A percentile compares a stretch with the other conserved stretches of the same genome.
Conservation (phyloP, 345 rosid genomes). For the Salix koriyanagi region DNA sequence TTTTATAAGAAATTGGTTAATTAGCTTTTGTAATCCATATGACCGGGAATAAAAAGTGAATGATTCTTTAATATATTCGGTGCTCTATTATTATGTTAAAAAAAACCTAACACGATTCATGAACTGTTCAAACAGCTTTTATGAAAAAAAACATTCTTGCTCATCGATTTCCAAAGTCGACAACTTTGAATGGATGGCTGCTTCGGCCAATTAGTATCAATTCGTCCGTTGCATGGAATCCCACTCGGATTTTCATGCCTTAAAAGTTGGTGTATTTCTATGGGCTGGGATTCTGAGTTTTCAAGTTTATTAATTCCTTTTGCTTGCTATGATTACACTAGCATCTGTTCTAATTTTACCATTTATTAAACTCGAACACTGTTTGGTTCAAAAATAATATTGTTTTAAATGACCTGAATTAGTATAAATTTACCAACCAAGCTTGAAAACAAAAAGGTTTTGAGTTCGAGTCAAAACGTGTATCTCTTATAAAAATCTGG, state of each 20-base stretch:
- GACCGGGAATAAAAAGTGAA: neutral
- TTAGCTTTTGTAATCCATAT: neutral
- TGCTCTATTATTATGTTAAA: neutral
- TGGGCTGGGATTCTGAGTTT: neutral
- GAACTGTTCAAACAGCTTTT: neutral
- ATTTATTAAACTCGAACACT: too few relatives aligned
- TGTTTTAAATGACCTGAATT: too few relatives aligned
- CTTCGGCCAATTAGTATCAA: neutral
- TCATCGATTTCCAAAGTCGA: neutral
- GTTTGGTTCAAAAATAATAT: too few relatives aligned
- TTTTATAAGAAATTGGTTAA: too few relatives aligned
- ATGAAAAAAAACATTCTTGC: neutral
- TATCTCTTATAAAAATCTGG: too few relatives aligned
- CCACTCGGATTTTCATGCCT: neutral
- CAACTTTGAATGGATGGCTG: neutral
- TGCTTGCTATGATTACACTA: neutral
- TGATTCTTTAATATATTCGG: too few relatives aligned
- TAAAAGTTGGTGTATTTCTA: neutral
- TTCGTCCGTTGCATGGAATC: neutral
- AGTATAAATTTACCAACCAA: too few relatives aligned
- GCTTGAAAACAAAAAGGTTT: rapidly evolving
- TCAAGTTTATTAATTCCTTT: neutral
- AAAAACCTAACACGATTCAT: neutral
- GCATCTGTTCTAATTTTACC: too few relatives aligned
- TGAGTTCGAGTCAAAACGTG: too few relatives aligned